Percentiles rank a stretch among this genome's conserved stretches.
These are phyloP conservation scores for Lecanicillium sp. DNA, from an alignment of 2,329 filamentous ascomycete genomes.

Conservation along the genomic window DNA sequence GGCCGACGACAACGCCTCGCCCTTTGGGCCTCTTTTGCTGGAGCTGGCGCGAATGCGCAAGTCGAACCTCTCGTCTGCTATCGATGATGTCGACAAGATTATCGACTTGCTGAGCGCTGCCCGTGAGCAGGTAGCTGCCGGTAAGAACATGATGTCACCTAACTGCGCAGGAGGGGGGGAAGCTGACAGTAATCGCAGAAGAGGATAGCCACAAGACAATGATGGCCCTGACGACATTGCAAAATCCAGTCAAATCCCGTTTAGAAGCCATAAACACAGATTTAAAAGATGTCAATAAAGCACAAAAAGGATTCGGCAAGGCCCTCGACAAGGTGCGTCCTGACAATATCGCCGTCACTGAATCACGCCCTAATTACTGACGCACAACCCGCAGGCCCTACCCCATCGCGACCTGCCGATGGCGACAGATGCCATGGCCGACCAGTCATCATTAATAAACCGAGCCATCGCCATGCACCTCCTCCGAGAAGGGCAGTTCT, in stretches of 20 bases:
- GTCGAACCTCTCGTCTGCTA: slow-evolving; percentile 61
- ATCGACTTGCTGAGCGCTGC: slow-evolving; percentile 72
- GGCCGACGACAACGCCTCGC: slow-evolving; percentile 33
- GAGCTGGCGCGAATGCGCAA: slow-evolving; percentile 69
- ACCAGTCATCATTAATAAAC: slow-evolving; percentile 74
- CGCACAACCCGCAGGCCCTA: slow-evolving; percentile 24
- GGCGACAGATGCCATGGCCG: slow-evolving; percentile 73
- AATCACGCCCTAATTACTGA: slow-evolving; percentile 16
- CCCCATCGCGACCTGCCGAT: slow-evolving; percentile 60
- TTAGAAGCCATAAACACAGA: slow-evolving; percentile 77
- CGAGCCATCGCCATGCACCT: slow-evolving; percentile 95
- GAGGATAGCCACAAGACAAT: slow-evolving; percentile 52
- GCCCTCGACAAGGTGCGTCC: slow-evolving; percentile 67
- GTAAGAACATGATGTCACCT: slow-evolving; percentile 35
- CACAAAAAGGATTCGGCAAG: slow-evolving; percentile 78
- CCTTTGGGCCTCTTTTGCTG: slow-evolving; percentile 55
- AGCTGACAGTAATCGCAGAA: slow-evolving; percentile 23
- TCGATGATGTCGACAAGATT: slow-evolving; percentile 75
- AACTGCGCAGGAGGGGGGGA: neutral
- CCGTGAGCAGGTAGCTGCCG: slow-evolving; percentile 64
- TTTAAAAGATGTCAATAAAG: slow-evolving; percentile 75
- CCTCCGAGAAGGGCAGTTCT: slow-evolving; percentile 88
- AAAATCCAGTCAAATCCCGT: slow-evolving; percentile 75
- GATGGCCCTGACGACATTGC: slow-evolving; percentile 73
- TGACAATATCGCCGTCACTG: neutral